These are phyloP conservation scores for Neurospora sp. DNA, from an alignment of 495 filamentous ascomycete species.

Conservation along the genomic window DNA sequence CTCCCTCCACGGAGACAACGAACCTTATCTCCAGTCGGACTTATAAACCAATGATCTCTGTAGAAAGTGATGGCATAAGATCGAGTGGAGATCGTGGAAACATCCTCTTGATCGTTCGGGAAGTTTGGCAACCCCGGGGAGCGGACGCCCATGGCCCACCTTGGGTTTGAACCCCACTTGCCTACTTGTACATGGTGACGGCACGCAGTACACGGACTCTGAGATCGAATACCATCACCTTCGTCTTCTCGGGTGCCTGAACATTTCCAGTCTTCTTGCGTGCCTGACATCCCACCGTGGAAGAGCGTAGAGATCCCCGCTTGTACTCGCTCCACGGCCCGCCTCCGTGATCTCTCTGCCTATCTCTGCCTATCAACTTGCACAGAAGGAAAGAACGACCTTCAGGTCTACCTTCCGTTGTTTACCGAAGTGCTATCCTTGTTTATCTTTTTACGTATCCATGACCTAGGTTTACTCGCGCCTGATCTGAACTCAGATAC, in stretches of 20 bases:
- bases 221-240: not conserved
- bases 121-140: not conserved
- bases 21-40: not conserved
- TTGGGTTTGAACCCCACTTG: not conserved
- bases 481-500: not conserved
- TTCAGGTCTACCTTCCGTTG: not conserved
- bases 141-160: not conserved
- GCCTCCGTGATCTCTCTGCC: not conserved
- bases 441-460: not conserved
- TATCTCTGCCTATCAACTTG: not conserved
- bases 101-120: not conserved
- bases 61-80: not conserved
- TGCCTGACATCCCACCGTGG: not conserved
- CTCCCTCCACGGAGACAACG: not conserved
- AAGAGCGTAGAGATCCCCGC: not conserved
- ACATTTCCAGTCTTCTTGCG: not conserved
- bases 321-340: not conserved
- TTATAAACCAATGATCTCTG: not conserved
- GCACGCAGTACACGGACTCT: not conserved
- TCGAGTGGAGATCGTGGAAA: not conserved
- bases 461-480: not conserved
- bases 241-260: not conserved
- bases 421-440: not conserved
- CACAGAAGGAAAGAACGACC: not conserved
- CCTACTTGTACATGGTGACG: not conserved